phyloP scores from a whole-genome alignment of 495 filamentous ascomycete species.

The Xylaria intraflava region DNA sequence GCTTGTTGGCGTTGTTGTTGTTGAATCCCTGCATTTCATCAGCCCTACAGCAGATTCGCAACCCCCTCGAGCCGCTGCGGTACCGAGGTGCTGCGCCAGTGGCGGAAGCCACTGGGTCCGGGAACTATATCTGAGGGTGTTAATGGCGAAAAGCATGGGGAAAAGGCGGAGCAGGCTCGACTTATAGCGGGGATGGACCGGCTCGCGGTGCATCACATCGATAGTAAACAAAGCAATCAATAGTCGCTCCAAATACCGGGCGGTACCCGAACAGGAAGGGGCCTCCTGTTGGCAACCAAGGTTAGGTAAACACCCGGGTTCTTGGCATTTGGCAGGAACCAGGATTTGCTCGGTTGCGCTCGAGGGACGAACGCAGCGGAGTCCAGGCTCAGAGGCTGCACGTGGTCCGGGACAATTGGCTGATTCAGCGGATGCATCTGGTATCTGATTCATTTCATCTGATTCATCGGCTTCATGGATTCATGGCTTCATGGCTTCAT shows the following conservation, averaged over 20 bases:
- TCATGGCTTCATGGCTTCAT: neutral
- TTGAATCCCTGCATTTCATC: neutral
- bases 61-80: neutral
- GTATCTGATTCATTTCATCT: too few relatives aligned
- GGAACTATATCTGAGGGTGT: neutral
- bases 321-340: too few relatives aligned
- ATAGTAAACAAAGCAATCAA: neutral
- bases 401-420: constrained; percentile 7
- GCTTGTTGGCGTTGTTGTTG: too few relatives aligned
- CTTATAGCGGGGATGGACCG: neutral
- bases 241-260: too few relatives aligned
- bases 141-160: neutral
- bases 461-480: too few relatives aligned
- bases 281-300: too few relatives aligned
- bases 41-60: neutral
- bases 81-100: neutral
- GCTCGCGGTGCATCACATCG: neutral
- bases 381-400: neutral
- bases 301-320: too few relatives aligned
- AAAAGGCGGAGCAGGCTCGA: neutral
- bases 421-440: neutral
- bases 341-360: neutral
- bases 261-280: too few relatives aligned
- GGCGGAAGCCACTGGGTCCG: neutral
- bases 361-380: neutral